These are phyloP conservation scores for Xylaria sp. DNA, from an alignment of 2,329 filamentous ascomycete species.

Conservation along the genomic window DNA sequence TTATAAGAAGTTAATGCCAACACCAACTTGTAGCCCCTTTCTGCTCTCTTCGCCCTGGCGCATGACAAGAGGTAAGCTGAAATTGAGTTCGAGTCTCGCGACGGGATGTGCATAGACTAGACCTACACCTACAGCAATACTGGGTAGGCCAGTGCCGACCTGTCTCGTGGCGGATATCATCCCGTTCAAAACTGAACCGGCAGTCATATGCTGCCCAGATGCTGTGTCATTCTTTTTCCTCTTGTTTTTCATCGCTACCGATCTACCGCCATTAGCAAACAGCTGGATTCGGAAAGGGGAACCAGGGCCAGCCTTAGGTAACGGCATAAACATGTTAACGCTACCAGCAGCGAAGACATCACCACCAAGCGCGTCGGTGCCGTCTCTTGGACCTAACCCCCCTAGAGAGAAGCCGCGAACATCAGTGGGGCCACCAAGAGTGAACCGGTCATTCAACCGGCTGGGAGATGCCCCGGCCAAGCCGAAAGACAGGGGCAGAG, in stretches of 20 bases:
- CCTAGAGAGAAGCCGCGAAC: constrained; percentile 92
- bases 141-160: constrained; percentile 80
- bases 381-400: constrained; percentile 89
- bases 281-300: constrained; percentile 88
- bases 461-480: constrained; percentile 70
- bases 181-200: constrained; percentile 61
- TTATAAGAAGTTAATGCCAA: constrained; percentile 95
- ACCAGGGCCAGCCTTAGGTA: constrained; percentile 83
- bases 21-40: constrained; percentile 94
- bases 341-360: constrained; percentile 92
- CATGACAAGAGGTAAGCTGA: constrained; percentile 85
- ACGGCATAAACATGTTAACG: constrained; percentile 83
- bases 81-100: constrained; percentile 95
- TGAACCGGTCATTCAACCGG: constrained; percentile 92
- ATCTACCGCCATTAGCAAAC: constrained; percentile 89
- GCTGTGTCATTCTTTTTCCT: constrained; percentile 58
- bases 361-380: constrained; percentile 85
- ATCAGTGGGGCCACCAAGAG: constrained; percentile 92
- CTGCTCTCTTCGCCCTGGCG: constrained; percentile 86
- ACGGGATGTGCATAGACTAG: constrained; percentile 95
- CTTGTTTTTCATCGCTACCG: constrained; percentile 78
- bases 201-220: constrained; percentile 50
- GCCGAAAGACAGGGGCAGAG: constrained; percentile 73
- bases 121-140: constrained; percentile 86
- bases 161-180: constrained; percentile 74